Conservation (phyloP, 2,329 filamentous ascomycete genomes). For the Gyromitra esculenta region DNA sequence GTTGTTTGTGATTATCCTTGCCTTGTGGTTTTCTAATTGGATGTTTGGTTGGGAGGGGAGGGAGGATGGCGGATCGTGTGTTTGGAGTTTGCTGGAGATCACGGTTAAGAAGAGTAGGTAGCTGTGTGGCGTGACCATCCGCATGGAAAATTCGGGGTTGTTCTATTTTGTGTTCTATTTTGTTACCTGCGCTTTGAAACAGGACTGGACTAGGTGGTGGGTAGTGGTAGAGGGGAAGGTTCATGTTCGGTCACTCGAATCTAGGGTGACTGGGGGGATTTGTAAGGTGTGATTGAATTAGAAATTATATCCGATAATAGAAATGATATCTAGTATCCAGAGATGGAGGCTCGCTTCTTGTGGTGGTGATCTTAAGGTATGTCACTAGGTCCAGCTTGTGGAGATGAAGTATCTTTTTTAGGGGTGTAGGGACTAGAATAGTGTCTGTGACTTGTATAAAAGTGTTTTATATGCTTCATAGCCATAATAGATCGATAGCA, state of each 20-base stretch:
- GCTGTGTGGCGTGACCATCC: neutral
- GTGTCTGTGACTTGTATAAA: too few species aligned
- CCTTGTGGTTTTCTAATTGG: constrained; percentile 27
- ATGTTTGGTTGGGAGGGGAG: neutral
- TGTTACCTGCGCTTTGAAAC: neutral
- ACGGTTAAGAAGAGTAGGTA: constrained; percentile 7
- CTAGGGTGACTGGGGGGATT: neutral
- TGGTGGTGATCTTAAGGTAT: too few species aligned
- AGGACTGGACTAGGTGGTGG: neutral
- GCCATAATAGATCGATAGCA: too few species aligned
- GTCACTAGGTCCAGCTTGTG: too few species aligned
- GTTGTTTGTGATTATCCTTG: constrained; percentile 6
- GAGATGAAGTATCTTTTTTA: too few species aligned
- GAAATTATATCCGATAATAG: too few species aligned
- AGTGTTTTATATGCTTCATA: too few species aligned
- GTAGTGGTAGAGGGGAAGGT: neutral
- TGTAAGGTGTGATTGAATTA: neutral
- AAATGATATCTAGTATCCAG: too few species aligned
- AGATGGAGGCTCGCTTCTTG: too few species aligned
- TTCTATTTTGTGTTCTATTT: constrained; percentile 1
- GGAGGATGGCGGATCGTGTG: constrained; percentile 12
- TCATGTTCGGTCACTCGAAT: constrained; percentile 20
- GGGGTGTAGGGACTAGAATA: too few species aligned
- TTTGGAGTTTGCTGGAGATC: constrained; percentile 18
- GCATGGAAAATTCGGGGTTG: constrained; percentile 16